A percentile compares a stretch with the other conserved stretches of the same genome.
phyloP scores from a whole-genome alignment of 2,329 filamentous ascomycete species.

The Paraphaeosphaeria sporulosa region DNA sequence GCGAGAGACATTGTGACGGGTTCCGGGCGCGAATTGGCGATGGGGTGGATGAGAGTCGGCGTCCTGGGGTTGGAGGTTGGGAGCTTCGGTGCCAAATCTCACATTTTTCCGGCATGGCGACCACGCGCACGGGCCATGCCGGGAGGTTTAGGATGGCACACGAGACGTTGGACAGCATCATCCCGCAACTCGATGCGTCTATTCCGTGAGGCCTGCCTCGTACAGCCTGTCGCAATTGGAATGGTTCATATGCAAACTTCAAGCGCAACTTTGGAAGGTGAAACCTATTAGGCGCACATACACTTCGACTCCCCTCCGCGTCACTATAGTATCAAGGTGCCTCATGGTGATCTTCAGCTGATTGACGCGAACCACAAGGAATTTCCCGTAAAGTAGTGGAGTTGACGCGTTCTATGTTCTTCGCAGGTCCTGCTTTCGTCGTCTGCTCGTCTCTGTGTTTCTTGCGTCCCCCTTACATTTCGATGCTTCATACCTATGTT shows the following conservation, averaged over 20 bases:
- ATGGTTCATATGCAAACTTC: neutral
- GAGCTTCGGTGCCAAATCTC: conserved; percentile 15
- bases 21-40: conserved; percentile 23
- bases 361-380: no score
- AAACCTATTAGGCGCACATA: no score
- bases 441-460: no score
- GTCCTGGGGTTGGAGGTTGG: conserved; percentile 20
- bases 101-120: conserved; percentile 17
- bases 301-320: no score
- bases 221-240: neutral
- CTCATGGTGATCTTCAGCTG: no score
- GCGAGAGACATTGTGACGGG: conserved; percentile 56
- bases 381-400: no score
- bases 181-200: neutral
- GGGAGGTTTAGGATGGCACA: conserved; percentile 5
- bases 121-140: neutral
- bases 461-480: no score
- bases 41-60: conserved; percentile 12
- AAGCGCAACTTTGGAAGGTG: no score
- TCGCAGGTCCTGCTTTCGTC: no score
- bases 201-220: neutral
- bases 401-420: no score
- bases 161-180: neutral
- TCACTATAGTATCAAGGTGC: no score
- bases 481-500: no score